Evolutionary conservation across 2,329 filamentous ascomycete species (phyloP).

Genomic region (Penicillium janthinellum): DNA sequence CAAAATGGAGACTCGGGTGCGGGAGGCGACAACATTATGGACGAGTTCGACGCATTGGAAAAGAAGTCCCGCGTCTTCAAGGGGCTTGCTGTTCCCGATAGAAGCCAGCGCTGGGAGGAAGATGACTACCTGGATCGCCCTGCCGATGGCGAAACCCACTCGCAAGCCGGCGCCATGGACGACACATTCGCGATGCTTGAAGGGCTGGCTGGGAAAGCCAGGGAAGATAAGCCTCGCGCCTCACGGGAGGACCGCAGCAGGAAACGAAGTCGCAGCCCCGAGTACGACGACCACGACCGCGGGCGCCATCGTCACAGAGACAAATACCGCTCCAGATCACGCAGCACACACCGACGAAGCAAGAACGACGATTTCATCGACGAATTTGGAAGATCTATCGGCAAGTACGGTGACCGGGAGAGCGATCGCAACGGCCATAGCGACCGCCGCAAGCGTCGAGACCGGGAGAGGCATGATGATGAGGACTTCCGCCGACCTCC

Average conservation of each 20-base stretch:
- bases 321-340: slow-evolving; percentile 54
- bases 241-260: slow-evolving; percentile 45
- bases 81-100: slow-evolving; percentile 84
- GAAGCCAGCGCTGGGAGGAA: slow-evolving; percentile 59
- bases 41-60: slow-evolving; percentile 53
- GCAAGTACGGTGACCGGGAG: slow-evolving; percentile 41
- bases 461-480: slow-evolving; percentile 39
- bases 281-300: slow-evolving; percentile 52
- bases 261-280: slow-evolving; percentile 58
- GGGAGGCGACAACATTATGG: slow-evolving; percentile 47
- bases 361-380: slow-evolving; percentile 58
- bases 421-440: slow-evolving; percentile 48
- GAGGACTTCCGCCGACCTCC: slow-evolving; percentile 67
- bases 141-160: slow-evolving; percentile 38
- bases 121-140: slow-evolving; percentile 45
- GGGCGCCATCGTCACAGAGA: slow-evolving; percentile 47
- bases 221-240: slow-evolving; percentile 36
- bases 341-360: slow-evolving; percentile 41
- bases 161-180: slow-evolving; percentile 71
- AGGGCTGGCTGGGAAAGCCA: slow-evolving; percentile 70
- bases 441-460: slow-evolving; percentile 44
- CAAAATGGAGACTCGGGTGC: slow-evolving; percentile 36
- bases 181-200: slow-evolving; percentile 94
- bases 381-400: slow-evolving; percentile 58
- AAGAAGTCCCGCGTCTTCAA: slow-evolving; percentile 88